Percentiles rank a stretch among this genome's conserved stretches.
phyloP scores from a whole-genome alignment of 352 stramenopile genomes.

The Phytopythium kandeliae region DNA sequence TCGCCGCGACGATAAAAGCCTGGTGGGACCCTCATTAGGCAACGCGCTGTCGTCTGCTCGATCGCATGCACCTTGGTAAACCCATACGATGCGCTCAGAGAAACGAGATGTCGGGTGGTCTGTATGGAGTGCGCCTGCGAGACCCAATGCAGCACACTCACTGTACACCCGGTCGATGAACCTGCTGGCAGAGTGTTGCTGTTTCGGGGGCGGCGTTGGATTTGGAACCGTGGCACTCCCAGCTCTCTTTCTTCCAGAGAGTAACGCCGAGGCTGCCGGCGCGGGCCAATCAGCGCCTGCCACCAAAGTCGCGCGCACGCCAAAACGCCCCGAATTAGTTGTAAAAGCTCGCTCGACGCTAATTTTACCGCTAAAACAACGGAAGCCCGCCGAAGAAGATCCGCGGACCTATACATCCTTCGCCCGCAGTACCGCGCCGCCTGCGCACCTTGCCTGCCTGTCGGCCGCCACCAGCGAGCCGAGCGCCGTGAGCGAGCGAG shows the following conservation, averaged over 20 bases:
- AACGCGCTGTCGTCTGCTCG: conserved; percentile 4
- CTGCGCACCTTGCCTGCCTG: no score
- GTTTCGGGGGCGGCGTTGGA: not conserved
- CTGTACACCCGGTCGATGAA: not conserved
- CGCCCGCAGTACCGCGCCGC: not conserved
- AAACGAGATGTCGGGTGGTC: not conserved
- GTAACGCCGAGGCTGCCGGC: conserved; percentile 10
- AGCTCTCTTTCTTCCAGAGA: not conserved
- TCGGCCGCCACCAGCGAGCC: not conserved
- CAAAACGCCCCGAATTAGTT: conserved; percentile 2
- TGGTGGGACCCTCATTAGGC: not conserved
- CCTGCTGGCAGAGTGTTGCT: not conserved
- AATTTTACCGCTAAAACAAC: not conserved
- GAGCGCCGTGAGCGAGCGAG: not conserved
- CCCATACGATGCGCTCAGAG: not conserved
- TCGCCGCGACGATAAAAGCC: no score
- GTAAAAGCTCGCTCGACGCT: not conserved
- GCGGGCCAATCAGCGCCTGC: conserved; percentile 37
- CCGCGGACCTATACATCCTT: not conserved
- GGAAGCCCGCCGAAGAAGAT: not conserved
- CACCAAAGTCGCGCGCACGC: conserved; percentile 19
- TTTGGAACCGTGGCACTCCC: not conserved
- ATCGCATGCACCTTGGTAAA: not conserved
- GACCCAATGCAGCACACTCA: not conserved
- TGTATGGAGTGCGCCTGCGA: not conserved